Base-by-base conservation (phyloP, 2,329 filamentous ascomycete species). In the Fusarium miscanthi region DNA sequence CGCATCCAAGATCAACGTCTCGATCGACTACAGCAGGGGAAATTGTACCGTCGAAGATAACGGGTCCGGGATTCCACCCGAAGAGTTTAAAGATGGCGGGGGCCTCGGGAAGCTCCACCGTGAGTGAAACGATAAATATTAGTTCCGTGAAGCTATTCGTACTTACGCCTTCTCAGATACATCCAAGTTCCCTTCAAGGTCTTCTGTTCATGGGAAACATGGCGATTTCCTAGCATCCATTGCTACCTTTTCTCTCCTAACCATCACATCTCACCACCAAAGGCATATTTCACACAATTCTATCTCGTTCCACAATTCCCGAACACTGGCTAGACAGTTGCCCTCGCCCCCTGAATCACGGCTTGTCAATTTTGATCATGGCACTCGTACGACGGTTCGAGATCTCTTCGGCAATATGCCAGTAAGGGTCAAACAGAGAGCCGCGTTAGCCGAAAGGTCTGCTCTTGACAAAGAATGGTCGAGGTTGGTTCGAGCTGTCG, bases 331-430 rank as follows among this genome's bases (percentile, higher is more conserved):
- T 52, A 88, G 94, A 33, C 86, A 92, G 61, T 82, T 86, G 3
- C 92, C 93, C 10, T 88, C 90, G 9, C 84, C 86, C 16, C 80
- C 85, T 12, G 87, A 90, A 53, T 87, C 93, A 49, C 84, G 86
- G 52, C 76, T 93, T 11, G 75, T 85, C 13, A 83, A 82, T 40
- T 87, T 86, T 62, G 80, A 84, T 25, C 90, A 93, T 82, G 95
- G 95, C 8, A 97, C 95, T 0, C 88, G 89, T 33, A 90, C 95
- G 4, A 87, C 87, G 1, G 92, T 97, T 10, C 89, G 91, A 62
- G 91, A 97, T 79, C 84, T 98, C 2, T 98, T 98, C 81, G 94
- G 95, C 1, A 92, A 91, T 65, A 93, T 98, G 89, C 94, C 95
- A 0, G 95, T 98, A 17, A 90, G 95, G 19, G 91, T 97, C 31